These are phyloP conservation scores for Kalmanozyma brasiliensis DNA, from an alignment of 1,284 basidiomycete genomes.

Conservation along the genomic window DNA sequence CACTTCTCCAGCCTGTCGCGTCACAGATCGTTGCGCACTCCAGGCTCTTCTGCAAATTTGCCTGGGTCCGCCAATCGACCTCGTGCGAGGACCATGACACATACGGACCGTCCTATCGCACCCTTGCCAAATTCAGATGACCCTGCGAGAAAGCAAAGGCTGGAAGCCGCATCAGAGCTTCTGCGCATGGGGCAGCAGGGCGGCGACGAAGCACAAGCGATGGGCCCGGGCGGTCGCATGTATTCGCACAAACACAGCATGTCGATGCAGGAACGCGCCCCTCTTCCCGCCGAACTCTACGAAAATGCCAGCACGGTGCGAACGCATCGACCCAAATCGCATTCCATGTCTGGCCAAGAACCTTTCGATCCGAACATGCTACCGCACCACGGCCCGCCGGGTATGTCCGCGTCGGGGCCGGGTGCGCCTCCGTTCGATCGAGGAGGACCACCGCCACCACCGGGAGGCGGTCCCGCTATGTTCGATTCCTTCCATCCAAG, in stretches of 20 bases:
- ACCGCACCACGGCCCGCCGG: slow-evolving; percentile 36
- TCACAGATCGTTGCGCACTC: slow-evolving; percentile 37
- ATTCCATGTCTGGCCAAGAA: slow-evolving; percentile 43
- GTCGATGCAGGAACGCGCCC: slow-evolving; percentile 46
- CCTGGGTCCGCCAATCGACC: slow-evolving; percentile 31
- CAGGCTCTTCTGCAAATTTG: slow-evolving; percentile 29
- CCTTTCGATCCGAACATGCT: slow-evolving; percentile 30
- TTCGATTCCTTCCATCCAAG: slow-evolving; percentile 50
- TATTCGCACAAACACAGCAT: slow-evolving; percentile 43
- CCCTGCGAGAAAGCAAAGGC: slow-evolving; percentile 34
- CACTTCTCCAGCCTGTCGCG: slow-evolving; percentile 33
- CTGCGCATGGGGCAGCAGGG: slow-evolving; percentile 42
- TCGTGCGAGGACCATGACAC: slow-evolving; percentile 49
- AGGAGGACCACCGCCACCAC: slow-evolving; percentile 31
- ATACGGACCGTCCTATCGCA: slow-evolving; percentile 49
- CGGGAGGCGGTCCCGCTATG: slow-evolving; percentile 19
- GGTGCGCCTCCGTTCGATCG: slow-evolving; percentile 38
- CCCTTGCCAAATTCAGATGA: slow-evolving; percentile 49
- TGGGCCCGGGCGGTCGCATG: slow-evolving; percentile 12
- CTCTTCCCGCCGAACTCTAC: slow-evolving; percentile 37
- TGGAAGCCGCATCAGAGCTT: slow-evolving; percentile 47
- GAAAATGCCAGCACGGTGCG: slow-evolving; percentile 28
- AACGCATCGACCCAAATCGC: slow-evolving; percentile 39
- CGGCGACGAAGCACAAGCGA: slow-evolving; percentile 5
- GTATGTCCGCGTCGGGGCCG: slow-evolving; percentile 35